These are phyloP conservation scores for Colletotrichum echinochloae DNA, from an alignment of 2,329 filamentous ascomycete species.

Conservation along the genomic window DNA sequence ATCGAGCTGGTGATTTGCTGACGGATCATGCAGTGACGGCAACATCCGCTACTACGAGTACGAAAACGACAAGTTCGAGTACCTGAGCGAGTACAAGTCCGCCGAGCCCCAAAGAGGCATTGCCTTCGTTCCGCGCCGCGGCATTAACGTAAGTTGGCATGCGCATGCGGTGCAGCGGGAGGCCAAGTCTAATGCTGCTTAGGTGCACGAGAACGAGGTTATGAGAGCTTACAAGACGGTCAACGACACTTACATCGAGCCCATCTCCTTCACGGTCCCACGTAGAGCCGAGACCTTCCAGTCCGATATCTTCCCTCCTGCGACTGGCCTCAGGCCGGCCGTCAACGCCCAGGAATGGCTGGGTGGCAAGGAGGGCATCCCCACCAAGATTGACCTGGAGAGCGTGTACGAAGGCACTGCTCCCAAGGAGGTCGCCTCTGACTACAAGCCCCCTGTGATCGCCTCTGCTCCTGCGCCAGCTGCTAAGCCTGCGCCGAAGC, in stretches of 20 bases:
- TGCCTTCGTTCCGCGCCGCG: constrained; percentile 93
- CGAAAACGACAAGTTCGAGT: constrained; percentile 98
- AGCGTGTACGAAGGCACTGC: constrained; percentile 88
- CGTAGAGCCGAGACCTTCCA: constrained; percentile 95
- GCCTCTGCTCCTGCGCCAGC: constrained; percentile 57
- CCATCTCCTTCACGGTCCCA: constrained; percentile 96
- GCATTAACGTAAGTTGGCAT: constrained; percentile 77
- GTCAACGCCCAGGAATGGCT: constrained; percentile 88
- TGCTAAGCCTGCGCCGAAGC: constrained; percentile 63
- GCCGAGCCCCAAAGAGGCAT: constrained; percentile 92
- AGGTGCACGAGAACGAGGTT: constrained; percentile 95
- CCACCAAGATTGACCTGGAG: constrained; percentile 93
- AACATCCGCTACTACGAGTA: constrained; percentile 99
- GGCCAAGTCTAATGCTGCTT: constrained; percentile 42
- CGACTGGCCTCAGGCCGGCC: constrained; percentile 82
- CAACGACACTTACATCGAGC: constrained; percentile 93
- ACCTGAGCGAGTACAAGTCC: constrained; percentile 97
- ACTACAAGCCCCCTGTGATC: constrained; percentile 70
- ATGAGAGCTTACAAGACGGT: constrained; percentile 98
- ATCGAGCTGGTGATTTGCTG: constrained; percentile 30
- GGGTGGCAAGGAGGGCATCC: constrained; percentile 83
- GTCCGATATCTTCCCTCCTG: constrained; percentile 94
- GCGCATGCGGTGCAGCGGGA: not conserved
- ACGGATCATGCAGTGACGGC: constrained; percentile 78
- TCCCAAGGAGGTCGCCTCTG: constrained; percentile 79